phyloP scores from a whole-genome alignment of 2,329 filamentous ascomycete species.

The Orbilia brochopaga region DNA sequence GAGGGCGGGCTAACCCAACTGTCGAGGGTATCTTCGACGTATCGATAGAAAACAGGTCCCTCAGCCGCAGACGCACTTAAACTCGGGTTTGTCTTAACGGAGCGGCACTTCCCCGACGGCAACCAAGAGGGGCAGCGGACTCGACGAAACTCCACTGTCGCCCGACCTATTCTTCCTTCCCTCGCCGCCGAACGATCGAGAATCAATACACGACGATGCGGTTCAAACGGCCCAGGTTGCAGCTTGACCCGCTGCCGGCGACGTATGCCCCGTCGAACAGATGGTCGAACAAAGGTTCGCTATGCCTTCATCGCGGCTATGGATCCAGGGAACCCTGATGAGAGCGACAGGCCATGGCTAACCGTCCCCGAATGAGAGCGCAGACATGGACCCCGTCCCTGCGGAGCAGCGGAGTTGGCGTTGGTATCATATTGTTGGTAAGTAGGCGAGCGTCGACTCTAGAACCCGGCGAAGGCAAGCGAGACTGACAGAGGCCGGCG shows the following conservation, averaged over 20 bases:
- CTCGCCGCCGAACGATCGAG: slow-evolving; percentile 7
- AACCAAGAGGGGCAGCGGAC: neutral
- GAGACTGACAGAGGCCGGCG: slow-evolving; percentile 2
- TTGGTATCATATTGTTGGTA: slow-evolving; percentile 59
- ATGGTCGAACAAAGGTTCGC: slow-evolving; percentile 51
- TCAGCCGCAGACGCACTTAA: slow-evolving; percentile 31
- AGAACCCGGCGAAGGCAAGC: slow-evolving; percentile 33
- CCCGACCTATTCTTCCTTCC: neutral
- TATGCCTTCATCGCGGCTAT: neutral
- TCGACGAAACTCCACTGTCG: neutral
- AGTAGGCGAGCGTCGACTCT: slow-evolving; percentile 20
- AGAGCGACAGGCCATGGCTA: slow-evolving; percentile 39
- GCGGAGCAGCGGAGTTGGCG: slow-evolving; percentile 61
- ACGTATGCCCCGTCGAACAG: slow-evolving; percentile 50
- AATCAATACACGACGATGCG: slow-evolving; percentile 9
- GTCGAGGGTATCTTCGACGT: slow-evolving; percentile 12
- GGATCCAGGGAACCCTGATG: slow-evolving; percentile 1
- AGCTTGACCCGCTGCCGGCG: slow-evolving; percentile 48
- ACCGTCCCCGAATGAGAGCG: slow-evolving; percentile 26
- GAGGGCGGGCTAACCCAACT: slow-evolving; percentile 14
- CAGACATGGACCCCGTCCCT: slow-evolving; percentile 54
- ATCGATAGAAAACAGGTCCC: neutral
- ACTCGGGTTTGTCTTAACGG: slow-evolving; percentile 8
- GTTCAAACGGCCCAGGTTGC: slow-evolving; percentile 34
- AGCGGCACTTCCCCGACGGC: slow-evolving; percentile 8